Evolutionary conservation across 2,329 filamentous ascomycete species (phyloP), one percentile per base, ranked within the genome.

Genomic region (Arthrobotrys musiformis): DNA sequence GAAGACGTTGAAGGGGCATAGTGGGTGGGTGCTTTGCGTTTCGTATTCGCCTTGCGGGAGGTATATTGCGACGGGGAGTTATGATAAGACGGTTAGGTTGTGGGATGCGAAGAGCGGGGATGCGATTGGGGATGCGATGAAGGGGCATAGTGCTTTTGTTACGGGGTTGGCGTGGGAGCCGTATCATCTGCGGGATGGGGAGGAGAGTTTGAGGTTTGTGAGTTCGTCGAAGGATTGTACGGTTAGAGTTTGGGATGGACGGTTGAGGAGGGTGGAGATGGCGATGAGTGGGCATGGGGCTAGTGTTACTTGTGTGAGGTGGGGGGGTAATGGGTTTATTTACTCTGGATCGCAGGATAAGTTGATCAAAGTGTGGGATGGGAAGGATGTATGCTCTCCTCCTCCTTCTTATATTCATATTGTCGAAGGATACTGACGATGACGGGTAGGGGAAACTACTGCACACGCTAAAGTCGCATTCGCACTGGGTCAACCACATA

Each of bases 401-500:
- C 56, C 22, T 44, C 1, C 24, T 52, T 33, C 19, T 44, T 35
- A 40, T 26, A 50, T 28, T 13, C 50, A 4, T 37, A 40, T 33
- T 24, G 24, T 40, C 37, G 13, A 46, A 24, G 42, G 19, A 17
- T 44, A 48, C 52, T 70, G 30, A 48, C 28, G 19, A 48, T 35
- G 30, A 11, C 90, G 95, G 81, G 89, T 90, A 91, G 79, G 95
- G 94, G 30, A 93, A 90, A 1, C 86, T 97, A 22, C 86, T 93
- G 64, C 92, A 95, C 83, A 94, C 91, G 0, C 86, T 98, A 7
- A 89, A 88, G 19, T 87, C 91, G 1, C 96, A 99, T 82, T 93
- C 92, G 0, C 95, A 98, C 82, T 97, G 94, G 89, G 92, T 99
- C 30, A 99, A 99, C 82, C 93, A 97, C 82, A 88, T 99, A 22